Percentiles rank a stretch among this genome's conserved stretches.
Evolutionary conservation across 371 early-diverging fungal genomes (phyloP).

Genomic region (Smittium culicis): DNA sequence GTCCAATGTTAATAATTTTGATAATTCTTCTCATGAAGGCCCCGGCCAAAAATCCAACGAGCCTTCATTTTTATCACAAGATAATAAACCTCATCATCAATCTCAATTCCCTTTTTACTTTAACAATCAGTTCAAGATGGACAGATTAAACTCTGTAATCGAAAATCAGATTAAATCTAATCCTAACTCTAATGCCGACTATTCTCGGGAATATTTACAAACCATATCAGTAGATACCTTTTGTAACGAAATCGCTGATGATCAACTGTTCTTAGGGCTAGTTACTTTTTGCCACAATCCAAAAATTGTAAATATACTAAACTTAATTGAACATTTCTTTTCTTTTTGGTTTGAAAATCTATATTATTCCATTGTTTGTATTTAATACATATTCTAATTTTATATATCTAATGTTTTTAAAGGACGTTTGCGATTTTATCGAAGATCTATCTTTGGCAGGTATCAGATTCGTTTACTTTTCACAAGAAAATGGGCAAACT

Average conservation of each 20-base stretch:
- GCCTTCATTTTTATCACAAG: no score
- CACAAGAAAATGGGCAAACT: conserved; percentile 78
- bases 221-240: conserved; percentile 49
- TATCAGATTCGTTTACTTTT: conserved; percentile 95
- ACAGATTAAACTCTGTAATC: background rate
- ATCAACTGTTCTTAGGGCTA: conserved; percentile 82
- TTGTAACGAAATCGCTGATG: conserved; percentile 36
- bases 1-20: no score
- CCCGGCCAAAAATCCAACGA: no score
- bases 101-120: background rate
- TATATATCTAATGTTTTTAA: background rate
- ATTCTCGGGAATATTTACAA: conserved; percentile 34
- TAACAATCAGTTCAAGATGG: background rate
- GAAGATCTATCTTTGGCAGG: conserved; percentile 92
- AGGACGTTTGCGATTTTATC: conserved; percentile 85
- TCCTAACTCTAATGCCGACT: background rate
- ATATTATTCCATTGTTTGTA: background rate
- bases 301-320: conserved; percentile 50
- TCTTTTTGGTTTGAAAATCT: no score
- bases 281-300: conserved; percentile 78
- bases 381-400: background rate
- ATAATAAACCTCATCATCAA: no score
- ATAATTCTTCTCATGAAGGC: no score
- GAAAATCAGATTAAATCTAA: background rate
- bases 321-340: no score